These are phyloP conservation scores for Vigna reflexopilosa DNA, from an alignment of 306 rosid genomes.

Conservation along the genomic window DNA sequence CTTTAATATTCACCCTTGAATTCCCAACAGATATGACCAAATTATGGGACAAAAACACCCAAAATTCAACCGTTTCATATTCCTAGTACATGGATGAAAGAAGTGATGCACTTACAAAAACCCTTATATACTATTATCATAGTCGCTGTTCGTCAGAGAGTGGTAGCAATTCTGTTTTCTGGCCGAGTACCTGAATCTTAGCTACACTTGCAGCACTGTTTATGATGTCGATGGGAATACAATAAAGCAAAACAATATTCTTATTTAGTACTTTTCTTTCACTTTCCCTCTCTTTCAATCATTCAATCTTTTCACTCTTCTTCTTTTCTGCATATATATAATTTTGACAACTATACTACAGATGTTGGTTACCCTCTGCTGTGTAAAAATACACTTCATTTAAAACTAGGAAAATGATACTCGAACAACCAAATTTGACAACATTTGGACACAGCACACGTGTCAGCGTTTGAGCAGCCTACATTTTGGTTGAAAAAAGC, in stretches of 20 bases:
- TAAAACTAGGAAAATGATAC: too few species aligned
- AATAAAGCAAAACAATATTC: constrained; percentile 26
- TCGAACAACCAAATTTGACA: too few species aligned
- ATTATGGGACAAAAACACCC: background rate
- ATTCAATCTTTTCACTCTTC: constrained; percentile 42
- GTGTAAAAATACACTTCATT: background rate
- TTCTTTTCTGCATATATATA: constrained; percentile 12
- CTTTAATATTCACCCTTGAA: too few species aligned
- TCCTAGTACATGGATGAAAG: constrained; percentile 1
- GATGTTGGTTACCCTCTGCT: constrained; percentile 16
- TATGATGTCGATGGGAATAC: constrained; percentile 3
- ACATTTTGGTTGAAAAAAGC: too few species aligned
- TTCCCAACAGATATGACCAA: background rate
- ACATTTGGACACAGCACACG: too few species aligned
- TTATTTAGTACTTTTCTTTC: constrained; percentile 17
- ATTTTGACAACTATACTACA: constrained; percentile 15
- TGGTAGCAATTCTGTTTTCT: background rate
- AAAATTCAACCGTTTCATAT: background rate
- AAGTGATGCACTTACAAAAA: background rate
- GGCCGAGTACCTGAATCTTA: background rate
- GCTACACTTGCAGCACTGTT: background rate
- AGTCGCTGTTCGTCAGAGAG: background rate
- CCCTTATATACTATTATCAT: background rate
- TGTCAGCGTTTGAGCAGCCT: too few species aligned
- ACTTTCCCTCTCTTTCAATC: constrained; percentile 34